Conservation (phyloP, 768 basidiomycete genomes). For the Dentipellis fragilis region DNA sequence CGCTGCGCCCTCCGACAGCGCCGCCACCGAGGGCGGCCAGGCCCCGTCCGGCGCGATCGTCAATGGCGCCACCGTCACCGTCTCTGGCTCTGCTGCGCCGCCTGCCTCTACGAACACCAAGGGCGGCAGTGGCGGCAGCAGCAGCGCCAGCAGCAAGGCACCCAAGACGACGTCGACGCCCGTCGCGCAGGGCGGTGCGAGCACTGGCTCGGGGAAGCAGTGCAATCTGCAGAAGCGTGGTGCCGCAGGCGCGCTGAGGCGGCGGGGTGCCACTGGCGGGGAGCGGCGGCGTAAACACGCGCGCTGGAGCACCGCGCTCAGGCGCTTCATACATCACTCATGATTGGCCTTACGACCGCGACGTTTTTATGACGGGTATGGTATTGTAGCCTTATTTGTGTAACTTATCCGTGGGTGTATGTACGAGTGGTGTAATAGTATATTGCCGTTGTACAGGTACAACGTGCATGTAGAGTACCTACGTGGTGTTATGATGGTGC, state of each 20-base stretch:
- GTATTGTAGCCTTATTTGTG: neutral
- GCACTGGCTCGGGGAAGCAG: neutral
- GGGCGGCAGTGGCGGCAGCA: neutral
- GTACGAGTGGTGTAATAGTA: neutral
- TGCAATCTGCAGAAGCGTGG: neutral
- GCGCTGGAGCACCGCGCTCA: neutral
- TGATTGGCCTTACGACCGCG: neutral
- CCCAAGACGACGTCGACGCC: neutral
- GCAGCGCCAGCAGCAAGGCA: neutral
- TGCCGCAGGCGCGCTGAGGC: neutral
- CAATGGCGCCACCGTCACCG: neutral
- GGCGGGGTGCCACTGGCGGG: neutral
- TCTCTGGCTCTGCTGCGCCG: neutral
- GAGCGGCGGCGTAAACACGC: neutral
- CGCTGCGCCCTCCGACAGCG: slow-evolving; percentile 4
- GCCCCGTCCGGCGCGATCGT: neutral
- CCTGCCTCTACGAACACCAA: neutral
- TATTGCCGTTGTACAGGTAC: no score
- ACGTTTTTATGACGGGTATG: neutral
- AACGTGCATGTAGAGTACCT: no score
- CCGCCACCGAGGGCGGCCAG: neutral
- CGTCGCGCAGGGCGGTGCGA: neutral
- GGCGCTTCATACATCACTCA: neutral
- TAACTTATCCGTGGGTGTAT: neutral
- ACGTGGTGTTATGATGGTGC: no score